These are phyloP conservation scores for Blechomonas ayalai DNA, from an alignment of 208 protist species.

Conservation along the genomic window DNA sequence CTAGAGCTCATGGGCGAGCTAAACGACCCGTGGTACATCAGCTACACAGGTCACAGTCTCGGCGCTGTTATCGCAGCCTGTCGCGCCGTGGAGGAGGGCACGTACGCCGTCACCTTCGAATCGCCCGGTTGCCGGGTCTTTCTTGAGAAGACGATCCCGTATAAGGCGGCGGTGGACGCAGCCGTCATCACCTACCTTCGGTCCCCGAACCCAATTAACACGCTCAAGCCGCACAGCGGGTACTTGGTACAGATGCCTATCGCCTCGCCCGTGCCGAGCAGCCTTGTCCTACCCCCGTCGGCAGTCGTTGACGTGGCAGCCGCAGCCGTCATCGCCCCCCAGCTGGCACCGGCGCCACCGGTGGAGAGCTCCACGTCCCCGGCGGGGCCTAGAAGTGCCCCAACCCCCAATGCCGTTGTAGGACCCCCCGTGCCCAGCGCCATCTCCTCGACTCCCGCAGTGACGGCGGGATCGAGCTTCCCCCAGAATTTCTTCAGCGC, in stretches of 20 bases:
- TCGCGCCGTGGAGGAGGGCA: conserved; percentile 68
- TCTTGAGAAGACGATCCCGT: conserved; percentile 47
- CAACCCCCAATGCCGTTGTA: conserved; percentile 10
- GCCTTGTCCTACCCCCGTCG: conserved; percentile 3
- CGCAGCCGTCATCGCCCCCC: not conserved
- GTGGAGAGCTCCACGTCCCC: conserved; percentile 2
- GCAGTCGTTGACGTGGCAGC: not conserved
- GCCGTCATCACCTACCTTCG: conserved; percentile 75
- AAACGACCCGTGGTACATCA: conserved; percentile 47
- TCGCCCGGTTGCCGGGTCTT: conserved; percentile 68
- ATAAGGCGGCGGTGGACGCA: conserved; percentile 25
- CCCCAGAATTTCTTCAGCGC: not conserved
- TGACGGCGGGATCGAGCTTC: not conserved
- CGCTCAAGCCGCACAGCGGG: conserved; percentile 79
- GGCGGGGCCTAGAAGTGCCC: not conserved
- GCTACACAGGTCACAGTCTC: conserved; percentile 88
- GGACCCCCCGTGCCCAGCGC: conserved; percentile 6
- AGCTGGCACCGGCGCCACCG: no score
- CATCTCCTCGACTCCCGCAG: not conserved
- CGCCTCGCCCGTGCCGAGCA: conserved; percentile 1
- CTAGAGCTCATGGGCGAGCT: conserved; percentile 15
- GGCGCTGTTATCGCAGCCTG: conserved; percentile 79
- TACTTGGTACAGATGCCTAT: conserved; percentile 68
- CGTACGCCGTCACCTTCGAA: conserved; percentile 83
- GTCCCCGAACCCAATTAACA: conserved; percentile 86